Evolutionary conservation across 192 early-diverging fungal species (phyloP).

Genomic region (Backusella tarrabulga): DNA sequence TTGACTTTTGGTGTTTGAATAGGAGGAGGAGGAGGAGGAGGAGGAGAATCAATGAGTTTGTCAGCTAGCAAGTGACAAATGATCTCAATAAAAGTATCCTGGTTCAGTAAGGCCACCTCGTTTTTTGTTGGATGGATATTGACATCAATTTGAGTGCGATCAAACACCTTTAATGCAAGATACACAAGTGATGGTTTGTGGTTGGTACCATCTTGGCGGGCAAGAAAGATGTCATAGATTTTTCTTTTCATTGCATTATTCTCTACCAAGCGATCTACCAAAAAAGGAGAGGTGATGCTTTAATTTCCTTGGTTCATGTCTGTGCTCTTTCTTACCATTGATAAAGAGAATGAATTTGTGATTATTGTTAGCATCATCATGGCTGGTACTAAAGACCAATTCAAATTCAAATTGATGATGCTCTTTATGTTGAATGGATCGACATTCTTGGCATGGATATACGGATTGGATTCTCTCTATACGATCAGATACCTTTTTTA

Average conservation of each 20-base stretch:
- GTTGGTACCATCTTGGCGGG: no score
- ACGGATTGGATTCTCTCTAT: neutral
- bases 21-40: neutral
- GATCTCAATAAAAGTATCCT: neutral
- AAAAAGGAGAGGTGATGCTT: no score
- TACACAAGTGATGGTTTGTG: neutral
- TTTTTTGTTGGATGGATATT: conserved; percentile 18
- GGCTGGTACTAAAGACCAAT: neutral
- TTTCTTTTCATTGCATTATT: neutral
- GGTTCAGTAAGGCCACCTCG: neutral
- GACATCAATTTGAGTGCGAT: conserved; percentile 3
- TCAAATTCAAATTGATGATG: neutral
- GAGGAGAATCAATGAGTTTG: neutral
- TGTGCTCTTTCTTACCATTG: neutral
- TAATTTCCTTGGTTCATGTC: no score
- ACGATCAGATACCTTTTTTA: neutral
- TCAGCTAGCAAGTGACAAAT: neutral
- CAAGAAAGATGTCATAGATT: neutral
- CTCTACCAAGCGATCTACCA: conserved; percentile 2
- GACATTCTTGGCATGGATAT: neutral
- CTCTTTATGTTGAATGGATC: neutral
- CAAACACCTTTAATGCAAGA: neutral
- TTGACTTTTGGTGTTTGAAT: neutral
- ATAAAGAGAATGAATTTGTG: conserved; percentile 7
- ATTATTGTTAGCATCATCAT: neutral